Conservation (phyloP, 441 rosid species). For the Syzygium malaccense region DNA sequence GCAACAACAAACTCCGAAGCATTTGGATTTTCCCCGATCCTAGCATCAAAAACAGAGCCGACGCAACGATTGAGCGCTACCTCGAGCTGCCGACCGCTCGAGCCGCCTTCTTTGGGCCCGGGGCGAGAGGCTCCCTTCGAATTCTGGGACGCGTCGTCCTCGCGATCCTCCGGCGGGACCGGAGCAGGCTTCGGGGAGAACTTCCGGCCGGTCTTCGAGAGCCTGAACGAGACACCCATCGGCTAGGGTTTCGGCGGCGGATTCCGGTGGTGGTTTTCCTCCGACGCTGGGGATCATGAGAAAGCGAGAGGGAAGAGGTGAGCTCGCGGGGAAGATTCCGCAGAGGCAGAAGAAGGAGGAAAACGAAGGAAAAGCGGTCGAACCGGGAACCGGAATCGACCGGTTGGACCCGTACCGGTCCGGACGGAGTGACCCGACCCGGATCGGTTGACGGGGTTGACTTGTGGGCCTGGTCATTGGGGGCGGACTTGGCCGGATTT, state of each 20-base stretch:
- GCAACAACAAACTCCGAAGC: background rate
- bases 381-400: background rate
- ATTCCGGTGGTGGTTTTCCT: background rate
- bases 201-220: slow-evolving; percentile 66
- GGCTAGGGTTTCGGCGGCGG: background rate
- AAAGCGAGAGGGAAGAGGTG: background rate
- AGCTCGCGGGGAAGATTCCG: background rate
- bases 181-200: slow-evolving; percentile 41
- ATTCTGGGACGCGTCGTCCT: slow-evolving; percentile 27
- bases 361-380: background rate
- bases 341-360: background rate
- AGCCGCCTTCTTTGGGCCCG: background rate
- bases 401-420: background rate
- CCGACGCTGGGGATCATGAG: background rate
- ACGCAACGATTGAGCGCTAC: slow-evolving; percentile 10
- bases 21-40: background rate
- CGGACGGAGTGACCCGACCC: background rate
- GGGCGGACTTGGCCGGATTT: background rate
- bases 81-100: slow-evolving; percentile 24
- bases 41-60: background rate
- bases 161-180: slow-evolving; percentile 20
- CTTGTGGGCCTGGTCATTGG: background rate
- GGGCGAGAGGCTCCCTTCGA: slow-evolving; percentile 22
- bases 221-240: slow-evolving; percentile 89
- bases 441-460: background rate